phyloP scores from a whole-genome alignment of 129 eudicot genomes.

The Rutidosis leptorrhynchoides region DNA sequence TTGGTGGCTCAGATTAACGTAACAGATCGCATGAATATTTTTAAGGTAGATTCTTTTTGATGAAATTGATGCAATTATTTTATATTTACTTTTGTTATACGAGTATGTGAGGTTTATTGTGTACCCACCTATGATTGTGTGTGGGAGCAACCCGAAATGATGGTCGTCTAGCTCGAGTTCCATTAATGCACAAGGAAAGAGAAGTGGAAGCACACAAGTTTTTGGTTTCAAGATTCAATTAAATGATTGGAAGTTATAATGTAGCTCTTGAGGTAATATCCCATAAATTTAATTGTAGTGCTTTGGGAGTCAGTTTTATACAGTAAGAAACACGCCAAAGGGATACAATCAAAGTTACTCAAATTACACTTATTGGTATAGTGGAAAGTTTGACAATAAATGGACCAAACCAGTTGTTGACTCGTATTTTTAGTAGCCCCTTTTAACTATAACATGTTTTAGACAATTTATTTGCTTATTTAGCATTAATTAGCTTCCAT shows the following conservation, averaged over 20 bases:
- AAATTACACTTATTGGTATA: neutral
- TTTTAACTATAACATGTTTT: neutral
- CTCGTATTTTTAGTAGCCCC: neutral
- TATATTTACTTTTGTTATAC: neutral
- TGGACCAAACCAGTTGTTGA: neutral
- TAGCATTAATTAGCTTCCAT: neutral
- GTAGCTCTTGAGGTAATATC: conserved; percentile 42
- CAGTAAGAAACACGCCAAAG: neutral
- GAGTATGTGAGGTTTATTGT: neutral
- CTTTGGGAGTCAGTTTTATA: neutral
- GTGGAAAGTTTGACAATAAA: no score
- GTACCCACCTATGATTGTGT: neutral
- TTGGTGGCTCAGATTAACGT: conserved; percentile 89
- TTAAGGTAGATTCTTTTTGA: conserved; percentile 56
- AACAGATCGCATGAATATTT: conserved; percentile 90
- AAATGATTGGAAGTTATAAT: conserved; percentile 39
- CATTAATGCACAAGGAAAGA: conserved; percentile 48
- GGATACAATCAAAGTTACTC: neutral
- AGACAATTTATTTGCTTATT: neutral
- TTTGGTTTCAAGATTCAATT: conserved; percentile 41
- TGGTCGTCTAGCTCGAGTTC: conserved; percentile 72
- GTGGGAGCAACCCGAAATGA: conserved; percentile 39
- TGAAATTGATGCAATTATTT: neutral
- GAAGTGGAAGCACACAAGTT: conserved; percentile 69
- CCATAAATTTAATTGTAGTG: neutral